Percentiles rank a stretch among this genome's conserved stretches.
phyloP scores from a whole-genome alignment of 805 yeast species.

The Metschnikowia kunwiensis region DNA sequence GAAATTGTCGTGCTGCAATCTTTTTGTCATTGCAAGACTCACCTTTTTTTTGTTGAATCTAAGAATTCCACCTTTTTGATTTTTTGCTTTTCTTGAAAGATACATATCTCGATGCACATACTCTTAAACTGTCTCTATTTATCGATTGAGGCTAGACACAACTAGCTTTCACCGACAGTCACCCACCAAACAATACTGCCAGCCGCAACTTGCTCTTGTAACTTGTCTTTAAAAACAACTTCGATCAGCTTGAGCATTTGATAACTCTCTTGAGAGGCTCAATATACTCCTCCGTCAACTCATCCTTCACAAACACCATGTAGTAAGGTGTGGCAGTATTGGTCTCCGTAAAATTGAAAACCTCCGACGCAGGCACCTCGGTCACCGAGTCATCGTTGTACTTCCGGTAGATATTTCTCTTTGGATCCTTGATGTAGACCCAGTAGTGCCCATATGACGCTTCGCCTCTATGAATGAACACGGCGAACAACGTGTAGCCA shows the following conservation, averaged over 20 bases:
- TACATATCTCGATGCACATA: too few species aligned
- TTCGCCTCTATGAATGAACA: conserved; percentile 92
- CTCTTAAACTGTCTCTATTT: too few species aligned
- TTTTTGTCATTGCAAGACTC: too few species aligned
- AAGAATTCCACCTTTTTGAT: too few species aligned
- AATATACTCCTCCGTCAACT: conserved; percentile 48
- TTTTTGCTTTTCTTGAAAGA: too few species aligned
- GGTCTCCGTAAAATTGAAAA: conserved; percentile 59
- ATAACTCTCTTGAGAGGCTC: conserved; percentile 60
- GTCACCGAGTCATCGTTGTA: conserved; percentile 96
- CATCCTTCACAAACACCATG: conserved; percentile 75
- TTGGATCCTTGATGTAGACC: conserved; percentile 84
- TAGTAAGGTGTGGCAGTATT: conserved; percentile 95
- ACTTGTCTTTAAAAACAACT: too few species aligned
- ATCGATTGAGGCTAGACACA: too few species aligned
- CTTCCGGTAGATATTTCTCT: conserved; percentile 68
- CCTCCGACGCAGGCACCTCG: conserved; percentile 64
- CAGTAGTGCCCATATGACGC: conserved; percentile 97
- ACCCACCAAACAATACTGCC: too few species aligned
- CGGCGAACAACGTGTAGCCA: conserved; percentile 84
- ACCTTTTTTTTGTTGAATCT: too few species aligned
- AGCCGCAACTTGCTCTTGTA: too few species aligned
- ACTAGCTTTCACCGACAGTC: too few species aligned
- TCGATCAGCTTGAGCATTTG: conserved; percentile 9
- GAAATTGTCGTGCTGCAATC: too few species aligned